Conservation (phyloP, 768 basidiomycete genomes). For the Sistotremastrum suecicum region DNA sequence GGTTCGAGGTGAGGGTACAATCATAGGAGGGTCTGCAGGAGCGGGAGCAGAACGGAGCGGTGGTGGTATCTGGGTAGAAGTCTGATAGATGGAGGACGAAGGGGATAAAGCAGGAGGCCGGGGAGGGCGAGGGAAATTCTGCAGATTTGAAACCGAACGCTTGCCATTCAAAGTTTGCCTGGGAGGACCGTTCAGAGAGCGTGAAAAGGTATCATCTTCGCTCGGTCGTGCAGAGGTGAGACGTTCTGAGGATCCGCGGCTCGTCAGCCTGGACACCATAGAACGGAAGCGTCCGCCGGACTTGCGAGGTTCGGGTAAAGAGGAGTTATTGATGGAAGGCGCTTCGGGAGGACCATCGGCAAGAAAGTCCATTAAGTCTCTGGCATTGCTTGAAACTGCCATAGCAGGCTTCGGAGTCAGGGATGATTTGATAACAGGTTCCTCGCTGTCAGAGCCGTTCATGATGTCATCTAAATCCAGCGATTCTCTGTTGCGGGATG, state of each 20-base stretch:
- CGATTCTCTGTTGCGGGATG: conserved; percentile 48
- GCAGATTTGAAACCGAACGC: too few species aligned
- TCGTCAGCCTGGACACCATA: conserved; percentile 69
- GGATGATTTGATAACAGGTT: conserved; percentile 9
- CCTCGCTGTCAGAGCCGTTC: conserved; percentile 54
- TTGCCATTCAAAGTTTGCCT: too few species aligned
- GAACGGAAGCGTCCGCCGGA: conserved; percentile 48
- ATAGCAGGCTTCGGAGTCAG: conserved; percentile 10
- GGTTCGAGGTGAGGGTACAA: too few species aligned
- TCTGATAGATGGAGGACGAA: too few species aligned
- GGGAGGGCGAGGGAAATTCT: too few species aligned
- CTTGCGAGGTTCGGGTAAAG: conserved; percentile 29
- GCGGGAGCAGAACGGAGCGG: too few species aligned
- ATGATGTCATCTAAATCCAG: conserved; percentile 65
- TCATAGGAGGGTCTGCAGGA: too few species aligned
- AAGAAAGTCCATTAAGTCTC: conserved; percentile 46
- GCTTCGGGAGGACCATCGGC: conserved; percentile 41
- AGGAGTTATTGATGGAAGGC: conserved; percentile 7
- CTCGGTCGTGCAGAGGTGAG: not conserved
- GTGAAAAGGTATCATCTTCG: too few species aligned
- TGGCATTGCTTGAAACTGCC: conserved; percentile 28
- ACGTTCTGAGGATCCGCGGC: conserved; percentile 20
- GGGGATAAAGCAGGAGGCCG: too few species aligned
- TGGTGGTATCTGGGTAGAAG: too few species aligned
- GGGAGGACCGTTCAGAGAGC: too few species aligned